Conservation (phyloP, 73 alveolate species). For the Stentor roeselii region DNA sequence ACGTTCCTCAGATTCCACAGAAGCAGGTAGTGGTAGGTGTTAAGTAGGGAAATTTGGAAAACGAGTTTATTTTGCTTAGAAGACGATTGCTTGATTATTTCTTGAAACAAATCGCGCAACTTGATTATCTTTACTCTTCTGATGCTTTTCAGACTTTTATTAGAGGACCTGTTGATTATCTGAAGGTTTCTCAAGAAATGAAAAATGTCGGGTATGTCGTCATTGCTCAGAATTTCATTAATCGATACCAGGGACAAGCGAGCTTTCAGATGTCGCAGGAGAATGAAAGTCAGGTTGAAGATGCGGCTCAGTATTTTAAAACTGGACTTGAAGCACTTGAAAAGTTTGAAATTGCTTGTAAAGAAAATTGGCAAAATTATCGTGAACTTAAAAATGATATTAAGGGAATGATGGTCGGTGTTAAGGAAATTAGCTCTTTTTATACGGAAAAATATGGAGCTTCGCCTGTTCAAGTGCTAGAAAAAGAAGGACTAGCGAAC, state of each 20-base stretch:
- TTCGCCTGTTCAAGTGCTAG: background rate
- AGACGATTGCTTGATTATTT: background rate
- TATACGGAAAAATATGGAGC: slow-evolving; percentile 3
- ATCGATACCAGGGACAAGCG: background rate
- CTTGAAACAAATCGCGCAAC: background rate
- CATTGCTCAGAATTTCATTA: background rate
- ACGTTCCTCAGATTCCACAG: slow-evolving; percentile 74
- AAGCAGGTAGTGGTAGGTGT: slow-evolving; percentile 37
- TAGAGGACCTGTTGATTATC: background rate
- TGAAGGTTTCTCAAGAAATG: background rate
- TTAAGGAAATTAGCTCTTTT: background rate
- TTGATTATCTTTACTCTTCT: background rate
- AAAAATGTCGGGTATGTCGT: background rate
- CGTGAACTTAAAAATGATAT: background rate
- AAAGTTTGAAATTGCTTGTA: background rate
- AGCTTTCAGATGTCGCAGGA: background rate
- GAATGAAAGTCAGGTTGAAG: background rate
- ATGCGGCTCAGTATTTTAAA: background rate
- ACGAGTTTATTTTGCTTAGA: background rate
- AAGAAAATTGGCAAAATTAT: background rate
- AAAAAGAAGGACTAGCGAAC: background rate
- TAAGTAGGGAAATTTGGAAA: slow-evolving; percentile 32
- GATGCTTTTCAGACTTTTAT: slow-evolving; percentile 11
- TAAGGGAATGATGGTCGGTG: background rate
- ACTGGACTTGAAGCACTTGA: slow-evolving; percentile 6